Evolutionary conservation across 2,329 filamentous ascomycete genomes (phyloP), one percentile per base, ranked within the genome.

Genomic region (Aspergillus amoenus): DNA sequence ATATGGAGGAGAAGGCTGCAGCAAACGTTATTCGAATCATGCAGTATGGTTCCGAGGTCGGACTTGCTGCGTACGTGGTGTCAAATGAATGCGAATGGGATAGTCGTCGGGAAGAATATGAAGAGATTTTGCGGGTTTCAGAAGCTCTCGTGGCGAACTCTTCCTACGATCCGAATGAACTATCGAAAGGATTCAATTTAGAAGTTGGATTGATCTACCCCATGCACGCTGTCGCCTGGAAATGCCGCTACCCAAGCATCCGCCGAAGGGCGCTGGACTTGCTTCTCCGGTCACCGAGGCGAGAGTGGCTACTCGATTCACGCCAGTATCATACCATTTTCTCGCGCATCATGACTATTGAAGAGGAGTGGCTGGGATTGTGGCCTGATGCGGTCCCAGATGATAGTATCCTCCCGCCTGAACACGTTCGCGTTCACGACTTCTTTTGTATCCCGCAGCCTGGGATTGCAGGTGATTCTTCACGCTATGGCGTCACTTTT

Each of bases 151-250:
- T 49, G 3, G 13, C 34, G 17, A 12, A 27, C 8, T 4, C 13
- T 13, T 7, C 42, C 8, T 13, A 44, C 18, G 1, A 27, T 4
- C 4, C 12, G 3, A 7, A 40, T 7, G 12, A 11, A 15, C 5
- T 22, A 12, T 51, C 61, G 7, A 52, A 54, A 6, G 57, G 41
- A 0, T 11, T 66, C 3, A 60, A 39, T 45, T 30, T 66, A 21
- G 64, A 67, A 22, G 53, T 50, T 6, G 61, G 57, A 2, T 15
- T 65, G 21, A 57, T 66, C 22, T 67, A 61, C 43, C 60, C 61
- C 4, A 50, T 66, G 30, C 64, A 64, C 21, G 55, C 56, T 3
- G 57, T 61, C n/a, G 61, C 62, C 3, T 66, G 64, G 63, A 65
- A 61, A 22, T 65, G 63, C 34, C 64, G 64, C n/a, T 63, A 61